Evolutionary conservation across 2,329 filamentous ascomycete species (phyloP).

Genomic region (Leptodontidium sp.): DNA sequence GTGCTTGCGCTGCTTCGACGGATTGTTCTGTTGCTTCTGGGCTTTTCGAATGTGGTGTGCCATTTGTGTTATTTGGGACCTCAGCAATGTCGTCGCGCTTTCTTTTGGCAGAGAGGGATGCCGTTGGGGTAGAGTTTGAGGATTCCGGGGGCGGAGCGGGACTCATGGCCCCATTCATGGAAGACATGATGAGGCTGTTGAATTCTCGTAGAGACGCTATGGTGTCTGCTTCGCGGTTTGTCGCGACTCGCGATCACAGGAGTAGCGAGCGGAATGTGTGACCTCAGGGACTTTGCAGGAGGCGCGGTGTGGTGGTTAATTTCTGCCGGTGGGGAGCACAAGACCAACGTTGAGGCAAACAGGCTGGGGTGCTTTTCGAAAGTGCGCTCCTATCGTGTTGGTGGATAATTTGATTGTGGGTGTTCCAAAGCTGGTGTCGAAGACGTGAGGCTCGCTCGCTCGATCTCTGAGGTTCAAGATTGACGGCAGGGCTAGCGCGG

Average conservation of each 20-base stretch:
- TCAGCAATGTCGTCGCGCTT: constrained; percentile 64
- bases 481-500: background rate
- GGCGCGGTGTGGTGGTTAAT: background rate
- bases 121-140: constrained; percentile 39
- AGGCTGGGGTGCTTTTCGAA: background rate
- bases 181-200: constrained; percentile 42
- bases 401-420: constrained; percentile 10
- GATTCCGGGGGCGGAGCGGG: constrained; percentile 45
- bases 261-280: constrained; percentile 27
- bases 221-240: constrained; percentile 25
- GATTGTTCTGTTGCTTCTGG: constrained; percentile 29
- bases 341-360: background rate
- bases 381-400: constrained; percentile 11
- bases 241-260: constrained; percentile 27
- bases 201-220: constrained; percentile 14
- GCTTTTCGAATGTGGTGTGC: constrained; percentile 37
- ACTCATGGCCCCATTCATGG: constrained; percentile 53
- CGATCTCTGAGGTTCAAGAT: background rate
- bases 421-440: background rate
- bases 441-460: background rate
- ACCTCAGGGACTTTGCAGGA: constrained; percentile 20
- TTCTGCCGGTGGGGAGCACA: background rate
- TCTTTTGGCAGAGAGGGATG: constrained; percentile 57
- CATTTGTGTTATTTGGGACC: constrained; percentile 41
- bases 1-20: constrained; percentile 47